Conservation (phyloP, 1,139 yeast species). For the Magnusiomyces tetraspermus region DNA sequence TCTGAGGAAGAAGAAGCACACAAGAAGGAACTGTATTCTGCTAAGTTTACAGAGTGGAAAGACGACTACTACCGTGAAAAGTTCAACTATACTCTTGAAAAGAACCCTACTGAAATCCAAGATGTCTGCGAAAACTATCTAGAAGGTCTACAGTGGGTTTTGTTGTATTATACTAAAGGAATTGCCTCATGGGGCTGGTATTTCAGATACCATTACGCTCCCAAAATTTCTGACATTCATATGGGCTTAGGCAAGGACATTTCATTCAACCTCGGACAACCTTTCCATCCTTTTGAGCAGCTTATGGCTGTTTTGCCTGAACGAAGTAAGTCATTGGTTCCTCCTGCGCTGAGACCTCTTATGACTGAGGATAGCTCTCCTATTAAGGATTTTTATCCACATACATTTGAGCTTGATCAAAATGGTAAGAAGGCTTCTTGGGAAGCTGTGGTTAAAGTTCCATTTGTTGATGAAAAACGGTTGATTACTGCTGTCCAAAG, state of each 20-base stretch:
- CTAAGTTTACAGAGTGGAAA: constrained; percentile 75
- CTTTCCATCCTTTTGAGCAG: constrained; percentile 91
- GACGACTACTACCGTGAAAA: constrained; percentile 71
- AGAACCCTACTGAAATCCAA: constrained; percentile 40
- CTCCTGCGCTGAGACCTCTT: constrained; percentile 62
- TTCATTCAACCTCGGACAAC: constrained; percentile 58
- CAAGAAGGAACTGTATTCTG: constrained; percentile 57
- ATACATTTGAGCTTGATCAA: constrained; percentile 77
- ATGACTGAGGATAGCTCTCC: constrained; percentile 91
- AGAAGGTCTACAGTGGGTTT: constrained; percentile 94
- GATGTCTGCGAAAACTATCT: constrained; percentile 71
- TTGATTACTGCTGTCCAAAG: constrained; percentile 66
- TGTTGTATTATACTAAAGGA: constrained; percentile 81
- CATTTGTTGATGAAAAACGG: constrained; percentile 81
- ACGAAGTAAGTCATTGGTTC: constrained; percentile 74
- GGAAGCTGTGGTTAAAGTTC: constrained; percentile 96
- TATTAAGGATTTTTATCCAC: constrained; percentile 83
- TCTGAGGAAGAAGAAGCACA: constrained; percentile 36
- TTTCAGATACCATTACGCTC: constrained; percentile 80
- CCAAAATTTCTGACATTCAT: constrained; percentile 78
- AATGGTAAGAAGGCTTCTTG: constrained; percentile 94
- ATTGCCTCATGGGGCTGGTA: constrained; percentile 96
- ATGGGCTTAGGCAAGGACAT: constrained; percentile 57
- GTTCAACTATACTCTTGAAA: constrained; percentile 50
- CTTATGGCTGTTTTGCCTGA: constrained; percentile 97